Evolutionary conservation across 2,329 filamentous ascomycete genomes (phyloP).

Genomic region (Colletotrichum sp.): DNA sequence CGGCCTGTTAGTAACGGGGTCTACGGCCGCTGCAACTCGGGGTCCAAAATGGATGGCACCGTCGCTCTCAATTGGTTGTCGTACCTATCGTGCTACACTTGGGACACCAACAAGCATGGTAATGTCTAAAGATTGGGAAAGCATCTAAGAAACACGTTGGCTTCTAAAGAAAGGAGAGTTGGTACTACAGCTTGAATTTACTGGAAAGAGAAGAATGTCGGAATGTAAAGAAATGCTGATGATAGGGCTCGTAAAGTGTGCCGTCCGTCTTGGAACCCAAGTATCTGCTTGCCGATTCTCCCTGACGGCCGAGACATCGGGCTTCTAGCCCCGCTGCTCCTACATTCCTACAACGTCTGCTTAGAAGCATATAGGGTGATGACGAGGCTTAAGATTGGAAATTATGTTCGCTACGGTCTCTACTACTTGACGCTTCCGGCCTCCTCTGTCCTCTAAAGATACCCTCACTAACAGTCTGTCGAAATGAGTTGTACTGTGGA

Average conservation of each 20-base stretch:
- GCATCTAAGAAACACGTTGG: not conserved
- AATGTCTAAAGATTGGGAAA: not conserved
- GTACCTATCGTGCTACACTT: not conserved
- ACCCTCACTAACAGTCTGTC: too few relatives aligned
- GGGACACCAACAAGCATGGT: not conserved
- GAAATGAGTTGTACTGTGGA: too few relatives aligned
- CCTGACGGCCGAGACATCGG: not conserved
- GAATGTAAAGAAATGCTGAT: not conserved
- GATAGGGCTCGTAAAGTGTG: not conserved
- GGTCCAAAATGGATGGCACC: not conserved
- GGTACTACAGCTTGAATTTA: not conserved
- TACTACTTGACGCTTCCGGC: too few relatives aligned
- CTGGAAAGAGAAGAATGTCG: not conserved
- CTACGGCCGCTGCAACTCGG: not conserved
- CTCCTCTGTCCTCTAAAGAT: too few relatives aligned
- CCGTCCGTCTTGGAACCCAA: not conserved
- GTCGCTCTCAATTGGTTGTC: not conserved
- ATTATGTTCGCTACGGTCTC: too few relatives aligned
- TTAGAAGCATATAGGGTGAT: not conserved
- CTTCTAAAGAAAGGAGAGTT: rapidly evolving
- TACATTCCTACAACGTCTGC: not conserved
- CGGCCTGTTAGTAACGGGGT: not conserved
- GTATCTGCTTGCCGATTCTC: not conserved
- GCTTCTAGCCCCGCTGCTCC: not conserved
- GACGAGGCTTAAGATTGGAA: too few relatives aligned